These are phyloP conservation scores for Schizosaccharomyces versatilis DNA, from an alignment of 1,139 yeast species.

Conservation along the genomic window DNA sequence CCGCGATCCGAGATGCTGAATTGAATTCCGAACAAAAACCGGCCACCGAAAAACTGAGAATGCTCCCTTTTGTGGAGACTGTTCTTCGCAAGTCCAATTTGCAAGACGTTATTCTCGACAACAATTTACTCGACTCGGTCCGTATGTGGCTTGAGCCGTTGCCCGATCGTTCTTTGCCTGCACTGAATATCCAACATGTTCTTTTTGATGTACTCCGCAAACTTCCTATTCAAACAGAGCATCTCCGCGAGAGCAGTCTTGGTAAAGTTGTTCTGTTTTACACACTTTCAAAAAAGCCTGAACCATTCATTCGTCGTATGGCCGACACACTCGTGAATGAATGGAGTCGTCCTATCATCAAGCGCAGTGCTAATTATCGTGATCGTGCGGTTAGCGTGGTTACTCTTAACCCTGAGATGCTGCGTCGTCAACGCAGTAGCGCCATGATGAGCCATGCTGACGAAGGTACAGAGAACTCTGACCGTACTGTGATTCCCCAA, in stretches of 20 bases:
- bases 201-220: constrained; percentile 50
- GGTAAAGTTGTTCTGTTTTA: constrained; percentile 90
- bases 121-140: constrained; percentile 78
- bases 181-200: constrained; percentile 83
- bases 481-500: background rate
- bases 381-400: constrained; percentile 41
- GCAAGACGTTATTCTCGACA: constrained; percentile 82
- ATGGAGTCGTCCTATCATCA: constrained; percentile 96
- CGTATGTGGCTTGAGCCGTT: constrained; percentile 94
- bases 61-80: constrained; percentile 57
- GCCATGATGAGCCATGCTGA: background rate
- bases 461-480: background rate
- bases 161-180: constrained; percentile 93
- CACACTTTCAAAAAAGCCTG: constrained; percentile 77
- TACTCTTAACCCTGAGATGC: constrained; percentile 2
- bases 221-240: constrained; percentile 86
- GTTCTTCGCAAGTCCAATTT: constrained; percentile 39
- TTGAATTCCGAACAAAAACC: constrained; percentile 42
- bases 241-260: constrained; percentile 76
- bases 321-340: constrained; percentile 55
- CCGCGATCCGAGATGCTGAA: constrained; percentile 79
- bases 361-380: constrained; percentile 81
- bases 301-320: constrained; percentile 57
- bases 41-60: constrained; percentile 67
- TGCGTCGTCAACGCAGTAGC: background rate